Evolutionary conservation across 352 stramenopile species (phyloP).

Genomic region (Elongisporangium prolatum): DNA sequence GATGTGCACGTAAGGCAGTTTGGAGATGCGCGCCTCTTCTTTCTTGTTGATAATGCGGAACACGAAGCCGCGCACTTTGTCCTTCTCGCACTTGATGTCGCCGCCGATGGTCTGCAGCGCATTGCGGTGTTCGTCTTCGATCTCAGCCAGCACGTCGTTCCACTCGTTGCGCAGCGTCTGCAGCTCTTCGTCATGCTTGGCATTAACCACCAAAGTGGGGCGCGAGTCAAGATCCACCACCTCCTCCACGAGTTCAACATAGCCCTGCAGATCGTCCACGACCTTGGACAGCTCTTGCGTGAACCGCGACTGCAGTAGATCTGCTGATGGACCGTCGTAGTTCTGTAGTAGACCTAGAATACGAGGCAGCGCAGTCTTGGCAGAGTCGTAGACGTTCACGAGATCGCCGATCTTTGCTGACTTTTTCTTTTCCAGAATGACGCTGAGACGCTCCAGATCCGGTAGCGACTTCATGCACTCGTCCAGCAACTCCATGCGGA

Average conservation of each 20-base stretch:
- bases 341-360: slow-evolving; percentile 46
- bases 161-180: slow-evolving; percentile 69
- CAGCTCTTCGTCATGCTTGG: slow-evolving; percentile 83
- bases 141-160: slow-evolving; percentile 57
- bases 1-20: slow-evolving; percentile 86
- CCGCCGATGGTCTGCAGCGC: slow-evolving; percentile 59
- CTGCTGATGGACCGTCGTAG: slow-evolving; percentile 33
- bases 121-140: slow-evolving; percentile 80
- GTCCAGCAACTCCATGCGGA: slow-evolving; percentile 86
- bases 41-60: slow-evolving; percentile 95
- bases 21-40: slow-evolving; percentile 88
- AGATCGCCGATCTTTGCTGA: slow-evolving; percentile 75
- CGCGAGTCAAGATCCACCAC: slow-evolving; percentile 82
- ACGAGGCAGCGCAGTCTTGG: slow-evolving; percentile 59
- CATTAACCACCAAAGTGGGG: slow-evolving; percentile 72
- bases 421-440: slow-evolving; percentile 66
- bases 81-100: slow-evolving; percentile 91
- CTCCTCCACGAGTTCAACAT: slow-evolving; percentile 71
- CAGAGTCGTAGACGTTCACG: slow-evolving; percentile 81
- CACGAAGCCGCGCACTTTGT: slow-evolving; percentile 88
- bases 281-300: slow-evolving; percentile 46
- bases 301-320: slow-evolving; percentile 46
- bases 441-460: slow-evolving; percentile 67
- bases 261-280: slow-evolving; percentile 54
- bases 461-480: slow-evolving; percentile 85